phyloP scores from a whole-genome alignment of 1,284 basidiomycete genomes.

The Cryptococcus sp. region DNA sequence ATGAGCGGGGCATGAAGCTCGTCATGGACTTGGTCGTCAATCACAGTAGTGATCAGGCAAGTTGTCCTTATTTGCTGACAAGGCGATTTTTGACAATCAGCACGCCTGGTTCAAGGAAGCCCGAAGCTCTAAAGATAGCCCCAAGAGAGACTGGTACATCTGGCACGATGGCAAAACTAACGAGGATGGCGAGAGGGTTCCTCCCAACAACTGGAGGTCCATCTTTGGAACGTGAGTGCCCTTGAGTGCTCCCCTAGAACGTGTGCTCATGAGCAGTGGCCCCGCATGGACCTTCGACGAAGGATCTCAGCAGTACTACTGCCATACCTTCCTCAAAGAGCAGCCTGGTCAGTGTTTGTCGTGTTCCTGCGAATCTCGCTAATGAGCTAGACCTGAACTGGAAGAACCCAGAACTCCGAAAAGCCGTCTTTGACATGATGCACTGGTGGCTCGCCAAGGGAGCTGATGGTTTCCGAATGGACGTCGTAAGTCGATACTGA shows the following conservation, averaged over 20 bases:
- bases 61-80: background rate
- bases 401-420: constrained; percentile 41
- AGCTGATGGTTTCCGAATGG: constrained; percentile 50
- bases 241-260: background rate
- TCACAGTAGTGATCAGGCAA: constrained; percentile 45
- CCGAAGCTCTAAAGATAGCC: constrained; percentile 38
- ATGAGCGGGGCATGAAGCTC: constrained; percentile 47
- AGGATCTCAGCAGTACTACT: constrained; percentile 49
- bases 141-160: constrained; percentile 52
- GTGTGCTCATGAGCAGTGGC: constrained; percentile 10
- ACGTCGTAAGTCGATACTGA: constrained; percentile 16
- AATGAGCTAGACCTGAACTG: constrained; percentile 43
- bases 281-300: constrained; percentile 51
- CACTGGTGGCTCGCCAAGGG: constrained; percentile 51
- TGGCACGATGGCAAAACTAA: constrained; percentile 45
- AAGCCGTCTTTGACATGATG: constrained; percentile 47
- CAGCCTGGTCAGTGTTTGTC: constrained; percentile 36
- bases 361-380: background rate
- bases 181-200: constrained; percentile 28
- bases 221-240: constrained; percentile 41
- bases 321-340: constrained; percentile 49
- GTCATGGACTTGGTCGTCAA: constrained; percentile 52
- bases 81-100: constrained; percentile 8
- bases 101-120: constrained; percentile 51
- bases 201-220: constrained; percentile 52